A percentile compares a stretch with the other conserved stretches of the same genome.
Conservation (phyloP, 2,329 filamentous ascomycete species). For the Fusarium poae region DNA sequence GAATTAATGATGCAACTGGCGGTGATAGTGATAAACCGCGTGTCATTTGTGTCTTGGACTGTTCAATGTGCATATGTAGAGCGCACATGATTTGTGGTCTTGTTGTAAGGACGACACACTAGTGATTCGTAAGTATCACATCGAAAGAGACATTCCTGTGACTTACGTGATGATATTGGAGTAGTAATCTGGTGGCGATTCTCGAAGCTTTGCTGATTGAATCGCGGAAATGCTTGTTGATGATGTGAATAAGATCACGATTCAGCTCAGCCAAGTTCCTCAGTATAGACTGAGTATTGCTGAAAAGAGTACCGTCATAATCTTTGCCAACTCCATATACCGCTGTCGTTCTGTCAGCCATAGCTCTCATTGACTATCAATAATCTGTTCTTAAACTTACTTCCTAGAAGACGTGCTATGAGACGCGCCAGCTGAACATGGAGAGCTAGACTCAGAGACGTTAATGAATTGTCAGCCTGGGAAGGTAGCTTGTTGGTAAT, state of each 20-base stretch:
- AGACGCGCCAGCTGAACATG: slow-evolving; percentile 48
- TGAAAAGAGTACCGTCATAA: slow-evolving; percentile 48
- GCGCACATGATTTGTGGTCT: slow-evolving; percentile 52
- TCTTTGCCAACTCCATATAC: slow-evolving; percentile 49
- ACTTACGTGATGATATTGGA: slow-evolving; percentile 48
- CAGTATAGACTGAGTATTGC: slow-evolving; percentile 49
- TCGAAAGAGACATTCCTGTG: fast-evolving
- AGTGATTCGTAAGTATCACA: not conserved
- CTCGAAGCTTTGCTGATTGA: slow-evolving; percentile 49
- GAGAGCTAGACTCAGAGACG: slow-evolving; percentile 45
- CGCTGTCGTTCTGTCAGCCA: slow-evolving; percentile 14
- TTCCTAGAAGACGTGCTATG: slow-evolving; percentile 42
- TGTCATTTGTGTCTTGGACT: slow-evolving; percentile 39
- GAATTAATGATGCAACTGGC: slow-evolving; percentile 48
- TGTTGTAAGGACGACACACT: slow-evolving; percentile 51
- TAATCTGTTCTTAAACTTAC: slow-evolving; percentile 3
- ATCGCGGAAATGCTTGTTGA: slow-evolving; percentile 48
- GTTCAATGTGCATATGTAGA: slow-evolving; percentile 51
- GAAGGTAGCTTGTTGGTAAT: slow-evolving; percentile 50
- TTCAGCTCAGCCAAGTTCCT: slow-evolving; percentile 47
- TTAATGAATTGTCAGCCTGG: slow-evolving; percentile 46
- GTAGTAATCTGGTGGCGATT: slow-evolving; percentile 45
- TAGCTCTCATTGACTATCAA: too few relatives aligned
- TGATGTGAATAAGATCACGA: slow-evolving; percentile 46
- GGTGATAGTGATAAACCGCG: slow-evolving; percentile 40